Evolutionary conservation across 129 eudicot genomes (phyloP).

Genomic region (Solidago caesia): DNA sequence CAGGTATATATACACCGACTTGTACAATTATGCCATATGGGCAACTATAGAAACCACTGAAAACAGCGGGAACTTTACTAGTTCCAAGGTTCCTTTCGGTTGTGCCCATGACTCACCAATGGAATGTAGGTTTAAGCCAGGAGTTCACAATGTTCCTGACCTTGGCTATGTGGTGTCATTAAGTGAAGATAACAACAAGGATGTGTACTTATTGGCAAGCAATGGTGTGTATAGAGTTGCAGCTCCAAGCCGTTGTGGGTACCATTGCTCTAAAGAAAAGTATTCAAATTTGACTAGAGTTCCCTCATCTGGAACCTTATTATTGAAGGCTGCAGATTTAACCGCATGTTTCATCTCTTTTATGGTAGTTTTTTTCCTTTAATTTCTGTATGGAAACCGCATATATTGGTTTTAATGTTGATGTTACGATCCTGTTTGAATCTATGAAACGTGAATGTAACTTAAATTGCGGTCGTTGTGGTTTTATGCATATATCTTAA

Average conservation of each 20-base stretch:
- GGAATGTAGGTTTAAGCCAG: conserved; percentile 48
- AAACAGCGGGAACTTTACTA: conserved; percentile 59
- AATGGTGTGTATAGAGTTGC: conserved; percentile 78
- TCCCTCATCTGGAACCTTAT: conserved; percentile 26
- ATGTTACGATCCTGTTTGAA: too few relatives aligned
- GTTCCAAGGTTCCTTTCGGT: conserved; percentile 33
- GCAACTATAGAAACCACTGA: conserved; percentile 50
- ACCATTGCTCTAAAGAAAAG: conserved; percentile 55
- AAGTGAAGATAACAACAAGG: conserved; percentile 69
- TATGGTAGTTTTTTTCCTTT: conserved; percentile 8
- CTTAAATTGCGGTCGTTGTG: too few relatives aligned
- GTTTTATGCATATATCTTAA: too few relatives aligned
- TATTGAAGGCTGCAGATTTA: conserved; percentile 9
- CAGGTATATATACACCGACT: conserved; percentile 84
- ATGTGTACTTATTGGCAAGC: conserved; percentile 55
- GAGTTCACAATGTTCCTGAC: conserved; percentile 42
- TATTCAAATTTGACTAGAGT: conserved; percentile 15
- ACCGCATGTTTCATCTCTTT: conserved; percentile 11
- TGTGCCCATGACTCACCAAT: conserved; percentile 76
- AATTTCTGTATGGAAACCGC: background rate
- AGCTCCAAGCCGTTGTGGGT: conserved; percentile 68
- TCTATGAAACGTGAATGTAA: too few relatives aligned
- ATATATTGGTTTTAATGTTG: too few relatives aligned
- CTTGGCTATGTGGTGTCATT: conserved; percentile 65
- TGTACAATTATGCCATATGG: conserved; percentile 69